Evolutionary conservation across 2,329 filamentous ascomycete genomes (phyloP).

Genomic region (Bipolaris cookei): DNA sequence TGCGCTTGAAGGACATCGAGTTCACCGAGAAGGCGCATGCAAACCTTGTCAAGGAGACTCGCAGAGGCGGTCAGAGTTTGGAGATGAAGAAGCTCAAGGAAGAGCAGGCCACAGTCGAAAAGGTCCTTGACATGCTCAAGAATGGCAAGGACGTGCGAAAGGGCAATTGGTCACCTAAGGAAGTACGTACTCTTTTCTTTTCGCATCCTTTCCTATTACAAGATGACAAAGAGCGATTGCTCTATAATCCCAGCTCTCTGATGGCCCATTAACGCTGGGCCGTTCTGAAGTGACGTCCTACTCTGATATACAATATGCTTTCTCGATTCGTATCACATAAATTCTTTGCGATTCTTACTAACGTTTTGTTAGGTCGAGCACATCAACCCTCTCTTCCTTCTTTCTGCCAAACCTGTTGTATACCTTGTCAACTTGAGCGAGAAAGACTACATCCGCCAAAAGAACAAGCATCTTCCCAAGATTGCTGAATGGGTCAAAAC

Average conservation of each 20-base stretch:
- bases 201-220: constrained; percentile 52
- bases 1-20: constrained; percentile 98
- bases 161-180: constrained; percentile 86
- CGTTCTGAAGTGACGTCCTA: constrained; percentile 84
- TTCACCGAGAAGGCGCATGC: constrained; percentile 96
- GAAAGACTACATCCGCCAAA: constrained; percentile 96
- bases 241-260: constrained; percentile 99
- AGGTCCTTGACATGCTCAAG: constrained; percentile 81
- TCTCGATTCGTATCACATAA: constrained; percentile 9
- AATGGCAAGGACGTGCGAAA: constrained; percentile 93
- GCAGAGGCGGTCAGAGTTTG: constrained; percentile 89
- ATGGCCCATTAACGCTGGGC: constrained; percentile 82
- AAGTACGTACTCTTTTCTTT: constrained; percentile 69
- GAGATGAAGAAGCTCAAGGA: constrained; percentile 98
- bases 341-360: constrained; percentile 27
- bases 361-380: constrained; percentile 76
- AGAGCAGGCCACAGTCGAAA: constrained; percentile 91
- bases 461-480: constrained; percentile 98
- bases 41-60: constrained; percentile 89
- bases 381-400: constrained; percentile 94
- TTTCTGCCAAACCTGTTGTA: constrained; percentile 95
- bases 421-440: constrained; percentile 97
- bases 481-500: constrained; percentile 95
- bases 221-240: constrained; percentile 99
- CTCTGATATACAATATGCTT: constrained; percentile 62